Evolutionary conservation across 805 yeast species (phyloP).

Genomic region (Kluyveromyces lactis): DNA sequence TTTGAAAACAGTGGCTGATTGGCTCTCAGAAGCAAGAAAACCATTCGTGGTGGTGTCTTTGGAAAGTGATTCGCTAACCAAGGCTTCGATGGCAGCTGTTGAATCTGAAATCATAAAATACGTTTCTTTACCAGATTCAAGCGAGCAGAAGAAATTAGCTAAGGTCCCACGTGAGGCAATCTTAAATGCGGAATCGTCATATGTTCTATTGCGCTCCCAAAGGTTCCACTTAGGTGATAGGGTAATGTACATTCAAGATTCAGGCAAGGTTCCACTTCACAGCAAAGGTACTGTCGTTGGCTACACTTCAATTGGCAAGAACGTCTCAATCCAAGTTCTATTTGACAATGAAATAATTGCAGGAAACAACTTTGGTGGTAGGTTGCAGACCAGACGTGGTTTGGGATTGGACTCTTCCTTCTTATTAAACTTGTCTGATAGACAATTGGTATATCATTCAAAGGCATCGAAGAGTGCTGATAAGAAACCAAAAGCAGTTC

Average conservation of each 20-base stretch:
- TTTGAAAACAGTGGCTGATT: constrained; percentile 26
- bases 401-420: constrained; percentile 72
- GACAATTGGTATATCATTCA: constrained; percentile 71
- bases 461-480: constrained; percentile 45
- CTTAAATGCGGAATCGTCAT: constrained; percentile 65
- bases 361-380: constrained; percentile 76
- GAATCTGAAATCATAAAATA: constrained; percentile 51
- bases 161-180: constrained; percentile 84
- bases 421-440: constrained; percentile 66
- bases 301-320: constrained; percentile 50
- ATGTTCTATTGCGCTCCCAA: constrained; percentile 65
- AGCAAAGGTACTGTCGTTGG: constrained; percentile 87
- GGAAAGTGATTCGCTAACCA: constrained; percentile 71
- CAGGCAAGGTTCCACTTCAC: constrained; percentile 84
- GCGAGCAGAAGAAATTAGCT: constrained; percentile 49
- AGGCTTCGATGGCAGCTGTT: constrained; percentile 53
- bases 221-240: constrained; percentile 82
- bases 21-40: constrained; percentile 44
- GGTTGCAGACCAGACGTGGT: constrained; percentile 73
- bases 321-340: constrained; percentile 57
- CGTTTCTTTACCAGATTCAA: constrained; percentile 36
- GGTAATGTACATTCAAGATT: constrained; percentile 71
- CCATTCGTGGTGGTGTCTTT: constrained; percentile 57
- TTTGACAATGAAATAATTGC: constrained; percentile 80
- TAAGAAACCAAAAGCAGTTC: constrained; percentile 22